Evolutionary conservation across 2,329 filamentous ascomycete species (phyloP), one percentile per base, ranked within the genome.

Genomic region (Fusarium sp.): DNA sequence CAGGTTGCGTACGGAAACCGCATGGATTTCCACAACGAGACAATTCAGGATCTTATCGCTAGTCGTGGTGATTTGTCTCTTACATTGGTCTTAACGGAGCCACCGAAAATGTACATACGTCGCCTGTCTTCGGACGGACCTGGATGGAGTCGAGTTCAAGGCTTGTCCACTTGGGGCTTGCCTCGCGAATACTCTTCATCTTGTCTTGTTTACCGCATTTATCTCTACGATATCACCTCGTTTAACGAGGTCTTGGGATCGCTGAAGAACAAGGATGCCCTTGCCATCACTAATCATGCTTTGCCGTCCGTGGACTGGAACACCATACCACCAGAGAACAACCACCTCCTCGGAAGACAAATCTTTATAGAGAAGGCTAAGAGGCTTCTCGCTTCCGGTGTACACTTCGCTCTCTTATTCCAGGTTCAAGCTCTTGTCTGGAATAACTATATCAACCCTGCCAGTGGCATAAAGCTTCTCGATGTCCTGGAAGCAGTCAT

Each of bases 361-460:
- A 53, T 71, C 3, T 76, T 77, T 9, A 40, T 58, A 3, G 66
- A 47, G 57, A 76, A 25, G 46, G 37, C 63, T 27, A 60, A 69
- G 47, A 54, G 32, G 4, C 55, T 67, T 3, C 71, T 88, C 4
- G 20, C 34, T 3, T 28, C 54, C 0, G 54, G 55, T 6, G 37
- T 59, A 79, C 86, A 7, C 3, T 92, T 89, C 66, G 75, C 79
- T 0, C 73, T 90, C 2, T 81, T 87, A 8, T 92, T 89, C 72
- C 90, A 92, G 69, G 79, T 92, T 7, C 85, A 91, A 53, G 85
- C 84, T 18, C 78, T 94, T 7, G 87, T 89, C 1, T 82, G 85
- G 72, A 91, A 92, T 69, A 88, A 87, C 23, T 88, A 86, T 57
- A 81, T 93, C 2, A 81, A 87, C 14, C 90, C 91, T 0, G 71